phyloP scores from a whole-genome alignment of 768 basidiomycete species.

The Hericium erinaceus region DNA sequence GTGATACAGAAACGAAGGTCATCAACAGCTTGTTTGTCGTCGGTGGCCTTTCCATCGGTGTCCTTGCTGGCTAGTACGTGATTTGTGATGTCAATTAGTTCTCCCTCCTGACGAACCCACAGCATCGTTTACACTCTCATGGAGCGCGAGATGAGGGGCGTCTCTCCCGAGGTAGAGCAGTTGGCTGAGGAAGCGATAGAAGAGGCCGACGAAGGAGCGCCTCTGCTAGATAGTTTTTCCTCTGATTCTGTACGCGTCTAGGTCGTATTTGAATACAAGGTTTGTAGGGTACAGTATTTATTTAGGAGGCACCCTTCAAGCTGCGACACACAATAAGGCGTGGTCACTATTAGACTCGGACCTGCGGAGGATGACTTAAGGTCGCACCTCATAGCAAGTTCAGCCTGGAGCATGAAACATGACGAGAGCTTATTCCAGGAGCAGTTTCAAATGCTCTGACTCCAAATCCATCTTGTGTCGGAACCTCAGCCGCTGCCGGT shows the following conservation, averaged over 20 bases:
- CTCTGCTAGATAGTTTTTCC: slow-evolving; percentile 33
- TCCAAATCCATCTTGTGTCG: slow-evolving; percentile 13
- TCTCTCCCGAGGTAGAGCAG: slow-evolving; percentile 40
- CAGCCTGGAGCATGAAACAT: too few species aligned
- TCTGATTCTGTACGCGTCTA: slow-evolving; percentile 16
- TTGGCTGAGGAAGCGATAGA: slow-evolving; percentile 52
- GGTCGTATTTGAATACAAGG: not conserved
- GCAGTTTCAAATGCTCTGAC: not conserved
- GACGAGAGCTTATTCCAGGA: too few species aligned
- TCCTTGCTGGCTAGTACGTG: slow-evolving; percentile 60
- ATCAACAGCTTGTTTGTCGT: slow-evolving; percentile 53
- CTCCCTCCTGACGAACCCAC: slow-evolving; percentile 7
- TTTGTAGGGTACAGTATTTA: not conserved
- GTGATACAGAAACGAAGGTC: slow-evolving; percentile 45
- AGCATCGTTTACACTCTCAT: slow-evolving; percentile 64
- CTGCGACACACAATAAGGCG: not conserved
- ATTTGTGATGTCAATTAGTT: not conserved
- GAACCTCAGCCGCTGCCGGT: slow-evolving; percentile 40
- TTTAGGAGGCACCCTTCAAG: not conserved
- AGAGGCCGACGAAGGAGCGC: slow-evolving; percentile 50
- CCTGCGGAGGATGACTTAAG: too few species aligned
- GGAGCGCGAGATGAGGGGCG: slow-evolving; percentile 41
- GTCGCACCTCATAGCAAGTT: too few species aligned
- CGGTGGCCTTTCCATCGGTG: slow-evolving; percentile 47
- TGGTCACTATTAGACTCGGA: not conserved